Evolutionary conservation across 768 basidiomycete species (phyloP), one percentile per base, ranked within the genome.

Genomic region (Leccinum barrowsii): DNA sequence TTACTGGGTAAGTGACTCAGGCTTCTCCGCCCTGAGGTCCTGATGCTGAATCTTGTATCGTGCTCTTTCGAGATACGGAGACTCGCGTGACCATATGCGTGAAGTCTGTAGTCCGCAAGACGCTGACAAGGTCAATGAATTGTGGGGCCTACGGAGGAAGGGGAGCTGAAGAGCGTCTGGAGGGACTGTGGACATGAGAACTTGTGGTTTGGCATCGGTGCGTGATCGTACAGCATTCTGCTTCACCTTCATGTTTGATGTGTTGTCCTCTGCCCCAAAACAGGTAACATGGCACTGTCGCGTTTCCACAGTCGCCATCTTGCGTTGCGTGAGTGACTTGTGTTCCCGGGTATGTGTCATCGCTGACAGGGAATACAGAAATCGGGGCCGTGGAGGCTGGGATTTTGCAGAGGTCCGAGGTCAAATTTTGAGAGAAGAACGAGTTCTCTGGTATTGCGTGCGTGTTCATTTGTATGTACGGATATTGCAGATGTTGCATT

Each of bases 111-210:
- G 80, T 1, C 73, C 79, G 8, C 73, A 79, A 37, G 65, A 82
- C 2, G 77, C 74, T 0, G 66, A 76, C 55, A 73, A 77, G 67
- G 73, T 85, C 59, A 75, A 78, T 32, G 71, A 74, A 15, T 69
- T 89, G 15, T 84, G 88, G 89, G 83, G 86, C n/a, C 55, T 87
- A 78, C 85, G 60, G 73, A 77, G 19, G 85, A 91, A 72, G 85
- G 86, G 0, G 86, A 89, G 66, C 65, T 84, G 21, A 70, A 76
- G 1, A 77, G 80, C 2, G 63, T 65, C 19, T 75, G 71, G 68
- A 68, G 67, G 50, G 58, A 71, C 19, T 70, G 61, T 46, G 73
- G 74, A n/a, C 67, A 75, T 46, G 70, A 79, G 1, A 78, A 79
- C 26, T 50, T 71, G 28, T 71, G 69, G 70, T 73, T 73, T 21